Evolutionary conservation across 148 eudicot genomes (phyloP), one percentile per base, ranked within the genome.

Genomic region (Cornus suecica): DNA sequence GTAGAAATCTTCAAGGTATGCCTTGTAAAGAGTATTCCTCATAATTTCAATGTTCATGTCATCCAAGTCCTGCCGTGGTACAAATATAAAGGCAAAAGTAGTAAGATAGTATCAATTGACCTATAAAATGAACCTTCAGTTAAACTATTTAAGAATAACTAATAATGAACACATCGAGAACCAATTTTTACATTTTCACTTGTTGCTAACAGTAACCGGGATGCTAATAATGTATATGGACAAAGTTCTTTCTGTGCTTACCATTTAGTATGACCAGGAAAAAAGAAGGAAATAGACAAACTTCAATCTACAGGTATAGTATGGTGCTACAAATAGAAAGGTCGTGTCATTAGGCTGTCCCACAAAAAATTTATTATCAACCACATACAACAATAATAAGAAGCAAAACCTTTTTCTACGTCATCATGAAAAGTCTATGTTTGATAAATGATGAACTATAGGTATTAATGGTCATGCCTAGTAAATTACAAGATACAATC

Each of bases 41-140:
- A 95, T 95, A 76, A 95, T 95, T 79, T 95, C 99, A 73, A 95
- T 95, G 90, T 95, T 95, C 99, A 95, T 95, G 82, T 95, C 99
- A 86, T 95, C 99, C 89, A 95, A 85, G 82, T 95, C 99, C 99
- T 95, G 79, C 70, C 28, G 74, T 28, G 30, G 69, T 29, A 26
- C 27, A 70, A 65, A 58, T 2, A 58, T 56, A 56, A 20, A 18
- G 62, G 62, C 24, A n/a, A 56, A 56, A 56, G n/a, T 1, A 56
- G 25, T n/a, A 56, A 56, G 16, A 56, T 18, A 56, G 8, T 18
- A 11, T 48, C 54, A n/a, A 58, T 22, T 58, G 62, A 58, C 20
- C 23, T n/a, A 4, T 58, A 22, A 58, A 58, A 58, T 58, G 24
- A 22, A n/a, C n/a, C 62, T 5, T 6, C 24, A 18, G 62, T 1